Evolutionary conservation across 2,329 filamentous ascomycete genomes (phyloP), one percentile per base, ranked within the genome.

Genomic region (Arthrobotrys pseudoclavata): DNA sequence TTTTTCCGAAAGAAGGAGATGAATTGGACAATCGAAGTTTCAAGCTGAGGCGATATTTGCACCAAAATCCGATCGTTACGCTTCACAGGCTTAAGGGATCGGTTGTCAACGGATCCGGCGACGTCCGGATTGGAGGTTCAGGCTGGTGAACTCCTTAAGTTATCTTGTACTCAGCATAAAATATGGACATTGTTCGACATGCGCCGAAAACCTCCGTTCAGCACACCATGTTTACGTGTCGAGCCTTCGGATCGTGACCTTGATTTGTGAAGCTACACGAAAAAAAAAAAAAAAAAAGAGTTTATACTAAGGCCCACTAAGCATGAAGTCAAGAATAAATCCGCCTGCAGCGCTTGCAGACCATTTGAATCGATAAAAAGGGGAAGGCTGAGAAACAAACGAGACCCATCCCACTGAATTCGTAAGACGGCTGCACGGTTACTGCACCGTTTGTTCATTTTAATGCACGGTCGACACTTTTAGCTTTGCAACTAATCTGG

Each of bases 401-500:
- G 10, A n/a, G 29, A 61, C 52, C 22, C 34, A 4, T 20, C 37
- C 53, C 42, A 69, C 34, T 62, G 67, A 40, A 72, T 66, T 64
- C 69, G 69, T 72, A 72, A 72, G 60, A 64, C 68, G 48, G 29
- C 60, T 72, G 69, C 69, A 72, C 15, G 40, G 47, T 57, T 47
- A 13, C 60, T 72, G 60, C 60, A 60, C 50, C 18, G 69, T 72
- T 66, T 72, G 69, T 57, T 66, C 61, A 47, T 70, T 20, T 60
- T 40, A 1, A 60, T 60, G 55, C 55, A 60, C 22, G 15, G 55
- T n/a, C 55, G 55, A 60, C 34, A 60, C 55, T 42, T 42, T 60
- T 60, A 60, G 55, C 55, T 60, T 60, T 40, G 53, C 29, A 47
- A 37, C 69, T 29, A 55, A 57, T 57, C 29, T 60, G 37, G 60